A percentile compares a stretch with the other conserved stretches of the same genome.
Evolutionary conservation across 768 basidiomycete species (phyloP).

Genomic region (Basidioascus undulatus): DNA sequence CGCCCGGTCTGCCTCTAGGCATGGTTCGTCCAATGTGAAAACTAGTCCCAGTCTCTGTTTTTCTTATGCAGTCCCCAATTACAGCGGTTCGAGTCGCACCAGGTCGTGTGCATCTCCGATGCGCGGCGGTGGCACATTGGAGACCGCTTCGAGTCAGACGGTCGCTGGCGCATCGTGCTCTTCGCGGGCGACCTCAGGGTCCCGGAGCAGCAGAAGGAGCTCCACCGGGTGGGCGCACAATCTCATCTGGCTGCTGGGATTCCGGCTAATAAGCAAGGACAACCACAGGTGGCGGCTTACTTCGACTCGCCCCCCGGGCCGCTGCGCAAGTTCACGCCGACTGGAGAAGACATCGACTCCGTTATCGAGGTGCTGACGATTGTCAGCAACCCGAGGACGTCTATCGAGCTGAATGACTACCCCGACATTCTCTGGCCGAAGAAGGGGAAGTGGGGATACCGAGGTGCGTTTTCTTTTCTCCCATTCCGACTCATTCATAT

Average conservation of each 20-base stretch:
- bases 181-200: conserved; percentile 27
- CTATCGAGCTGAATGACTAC: conserved; percentile 1
- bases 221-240: conserved; percentile 9
- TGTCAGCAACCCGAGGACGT: conserved; percentile 1
- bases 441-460: conserved; percentile 1
- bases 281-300: conserved; percentile 15
- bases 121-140: conserved; percentile 29
- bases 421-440: conserved; percentile 4
- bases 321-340: conserved; percentile 17
- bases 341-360: conserved; percentile 10
- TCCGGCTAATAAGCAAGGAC: neutral
- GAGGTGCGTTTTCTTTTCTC: neutral
- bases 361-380: conserved; percentile 20
- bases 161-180: conserved; percentile 31
- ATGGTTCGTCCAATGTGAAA: conserved; percentile 8
- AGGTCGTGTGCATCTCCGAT: conserved; percentile 29
- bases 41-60: neutral
- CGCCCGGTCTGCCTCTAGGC: conserved; percentile 26
- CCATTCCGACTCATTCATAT: neutral
- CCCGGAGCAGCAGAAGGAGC: conserved; percentile 14
- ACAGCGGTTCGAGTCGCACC: conserved; percentile 28
- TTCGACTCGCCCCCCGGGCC: conserved; percentile 16
- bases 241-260: neutral
- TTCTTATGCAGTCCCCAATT: neutral
- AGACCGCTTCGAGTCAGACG: conserved; percentile 28